Evolutionary conservation across 495 filamentous ascomycete species (phyloP), one percentile per base, ranked within the genome.

Genomic region (Hypoxylon lenormandii): DNA sequence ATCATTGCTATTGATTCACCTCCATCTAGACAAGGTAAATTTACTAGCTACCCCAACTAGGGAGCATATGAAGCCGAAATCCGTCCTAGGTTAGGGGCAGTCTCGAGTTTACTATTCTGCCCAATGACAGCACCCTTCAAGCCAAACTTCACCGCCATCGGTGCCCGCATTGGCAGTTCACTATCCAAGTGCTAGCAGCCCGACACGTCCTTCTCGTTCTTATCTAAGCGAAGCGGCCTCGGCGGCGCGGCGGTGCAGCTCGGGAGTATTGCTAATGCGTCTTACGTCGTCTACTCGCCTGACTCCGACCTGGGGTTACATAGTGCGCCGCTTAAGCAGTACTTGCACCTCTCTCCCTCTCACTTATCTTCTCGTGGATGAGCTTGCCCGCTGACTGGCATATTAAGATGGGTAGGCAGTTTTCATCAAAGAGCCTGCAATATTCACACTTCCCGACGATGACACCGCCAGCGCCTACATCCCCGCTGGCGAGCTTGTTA

Each of bases 171-270:
- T 36, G 66, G 65, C 60, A 66, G 72, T 45, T 86, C 85, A 7
- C 75, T 73, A 0, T 66, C 87, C 15, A 78, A 86, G 76, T 87
- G 85, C 77, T 87, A 85, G 85, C 75, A 81, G 36, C 72, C 86
- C 2, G 53, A 60, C 11, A 72, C 77, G 0, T 77, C 77, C 6
- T 80, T 84, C 60, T 38, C 65, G 10, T 61, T 67, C 0, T 81
- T 82, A 8, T 61, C 58, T 11, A 46, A 75, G 45, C 51, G 82
- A 16, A 83, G 83, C 1, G 80, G 70, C 11, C 5, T 73, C 2
- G 82, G 82, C 13, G 63, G 78, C 5, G 45, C 65, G 0, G 30
- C 67, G 10, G 65, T 80, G 5, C 45, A 72, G 15, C 66, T 87
- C 12, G 83, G 80, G 0, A 18, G 49, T 19, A 18, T 79, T 21